Base-by-base conservation (phyloP, 2,329 filamentous ascomycete genomes). In the Cytospora chrysosperma region DNA sequence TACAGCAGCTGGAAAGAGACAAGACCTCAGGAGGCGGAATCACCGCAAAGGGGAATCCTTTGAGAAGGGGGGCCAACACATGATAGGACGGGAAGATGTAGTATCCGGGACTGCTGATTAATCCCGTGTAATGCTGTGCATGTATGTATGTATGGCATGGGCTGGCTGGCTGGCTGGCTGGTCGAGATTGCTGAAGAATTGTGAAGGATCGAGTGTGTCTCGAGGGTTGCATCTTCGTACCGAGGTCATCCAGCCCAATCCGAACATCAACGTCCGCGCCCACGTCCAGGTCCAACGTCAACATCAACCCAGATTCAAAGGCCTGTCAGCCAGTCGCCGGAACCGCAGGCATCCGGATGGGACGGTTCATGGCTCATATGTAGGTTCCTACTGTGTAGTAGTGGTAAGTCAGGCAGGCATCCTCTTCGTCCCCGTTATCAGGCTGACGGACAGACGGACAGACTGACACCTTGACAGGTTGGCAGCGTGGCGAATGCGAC, bases 261-360 rank as follows among this genome's bases (percentile, higher is more conserved):
- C 4, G 43, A 24, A 12, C 5, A 9, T 47, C n/a, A 47, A 47
- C 2, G 4, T 21, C n/a, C 12, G 13, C 1, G 19, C 21, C 19
- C 2, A n/a, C 17, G 7, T 43, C 9, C 21, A 47, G 9, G n/a
- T n/a, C 21, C 43, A 47, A 47, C n/a, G 2, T 47, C n/a, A 24
- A 47, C 10, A n/a, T 3, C 9, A 9, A 21, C 19, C 1, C 8
- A 47, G 21, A 9, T 40, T 19, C 9, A 40, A 15, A 40, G 37
- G 15, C 40, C n/a, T 12, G n/a, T 24, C 43, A 24, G 43, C n/a
- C 24, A 21, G 17, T 52, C 13, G 26, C 24, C 15, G 19, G 19
- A n/a, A 6, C 21, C 34, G 37, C 34, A 61, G 40, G 51, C 51
- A 51, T 51, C 28, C 58, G 58, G 58, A 12, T 61, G 40, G 58